Base-by-base conservation (phyloP, 257 asterid genomes). In the Solanum ossicruentum region DNA sequence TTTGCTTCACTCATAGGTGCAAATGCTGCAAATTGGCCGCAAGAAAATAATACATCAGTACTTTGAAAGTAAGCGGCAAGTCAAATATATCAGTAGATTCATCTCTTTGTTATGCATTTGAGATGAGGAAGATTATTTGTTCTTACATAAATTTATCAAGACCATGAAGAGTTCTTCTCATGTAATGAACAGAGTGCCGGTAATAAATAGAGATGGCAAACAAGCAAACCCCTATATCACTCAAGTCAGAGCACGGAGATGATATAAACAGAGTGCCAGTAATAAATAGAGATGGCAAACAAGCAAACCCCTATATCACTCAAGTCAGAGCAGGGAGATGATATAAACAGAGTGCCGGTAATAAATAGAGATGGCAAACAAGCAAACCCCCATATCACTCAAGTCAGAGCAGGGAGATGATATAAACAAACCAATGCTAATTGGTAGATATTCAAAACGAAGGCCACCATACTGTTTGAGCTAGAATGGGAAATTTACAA, bases 1-100 rank as follows among this genome's bases (percentile, higher is more conserved):
- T 77, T 84, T 83, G 87, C 88, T 81, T 89, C 94, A 84, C 81
- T 92, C 94, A 94, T 92, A 20, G 99, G 98, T 36, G 98, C 99
- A 92, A 94, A 96, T 47, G 98, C 98, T 96, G 96, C 90, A 88
- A 82, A 51, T 79, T 81, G 51, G 63, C 87, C 83, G 73, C 9
- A 12, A 73, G 67, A 55, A 83, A 61, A 45, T 60, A 21, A 41
- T 66, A 52, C 52, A 52, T 41, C 55, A 86, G 71, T 41, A 89
- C 61, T 81, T 21, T 16, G 41, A 61, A 71, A 23, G 63, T 49
- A 75, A 80, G 20, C 18, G 43, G n/a, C 11, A 63, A 85, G 32
- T 56, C 82, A 47, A 73, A 80, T 71, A 21, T 26, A 66, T 77
- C 63, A 77, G 23, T 51, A 16, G 82, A 26, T 77, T 26, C 47